Evolutionary conservation across 1,284 basidiomycete species (phyloP), one percentile per base, ranked within the genome.

Genomic region (Leccinum angustisporum): DNA sequence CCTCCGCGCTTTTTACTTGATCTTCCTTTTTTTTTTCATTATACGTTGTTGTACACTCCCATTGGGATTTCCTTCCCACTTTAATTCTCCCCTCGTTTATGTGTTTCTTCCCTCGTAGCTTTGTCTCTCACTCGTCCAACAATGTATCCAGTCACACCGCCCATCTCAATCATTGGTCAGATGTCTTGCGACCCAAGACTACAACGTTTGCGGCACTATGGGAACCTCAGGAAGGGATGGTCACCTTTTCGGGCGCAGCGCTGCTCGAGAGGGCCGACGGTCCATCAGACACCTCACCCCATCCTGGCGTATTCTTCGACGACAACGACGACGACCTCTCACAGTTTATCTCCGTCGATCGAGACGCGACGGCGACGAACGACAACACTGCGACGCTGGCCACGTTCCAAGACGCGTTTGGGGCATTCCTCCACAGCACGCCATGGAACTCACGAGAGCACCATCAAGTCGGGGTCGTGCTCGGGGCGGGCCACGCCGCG

Each of bases 231-330:
- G 81, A 84, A 11, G 85, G 82, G 30, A 79, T 85, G 68, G 78
- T 84, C 63, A 80, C 81, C 27, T 86, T 86, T 72, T 83, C 83
- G 2, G 80, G 80, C 21, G 78, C 80, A 33, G 72, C 76, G 51
- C 77, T 85, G 10, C 72, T 83, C 57, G 77, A 82, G 55, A 57
- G 33, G 33, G 33, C 66, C 13, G 72, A 70, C 38, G 70, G 75
- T 34, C 58, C 61, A 56, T 68, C 70, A 34, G 66, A 68, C 36
- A 52, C 60, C 14, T 61, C 63, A 9, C 65, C 72, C 6, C 69
- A 68, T 18, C 61, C 70, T 16, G 72, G 76, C 62, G 59, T 70
- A 34, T 72, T 64, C 48, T 18, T 46, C 51, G 76, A 81, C 48
- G 79, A 80, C 33, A 34, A 34, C 40, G 78, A 80, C 51, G 70